phyloP scores from a whole-genome alignment of 2,329 filamentous ascomycete species.

The Sporothrix brunneoviolacea region DNA sequence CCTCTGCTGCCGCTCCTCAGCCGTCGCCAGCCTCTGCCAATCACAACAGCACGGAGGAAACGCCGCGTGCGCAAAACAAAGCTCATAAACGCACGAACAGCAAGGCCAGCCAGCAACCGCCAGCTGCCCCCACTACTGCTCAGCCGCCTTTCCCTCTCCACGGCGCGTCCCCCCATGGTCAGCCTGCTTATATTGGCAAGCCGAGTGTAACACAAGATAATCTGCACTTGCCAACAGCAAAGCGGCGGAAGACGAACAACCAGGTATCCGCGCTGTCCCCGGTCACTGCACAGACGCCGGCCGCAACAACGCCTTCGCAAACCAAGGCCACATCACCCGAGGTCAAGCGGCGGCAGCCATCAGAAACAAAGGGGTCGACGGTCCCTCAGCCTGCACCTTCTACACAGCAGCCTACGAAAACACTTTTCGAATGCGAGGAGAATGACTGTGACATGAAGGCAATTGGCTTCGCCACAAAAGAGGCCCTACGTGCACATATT shows the following conservation, averaged over 20 bases:
- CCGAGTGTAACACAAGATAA: conserved; percentile 46
- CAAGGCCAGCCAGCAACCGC: conserved; percentile 43
- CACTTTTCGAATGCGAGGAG: conserved; percentile 46
- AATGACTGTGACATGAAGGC: conserved; percentile 45
- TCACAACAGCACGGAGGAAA: conserved; percentile 45
- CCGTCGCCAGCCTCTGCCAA: conserved; percentile 30
- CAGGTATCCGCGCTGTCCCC: conserved; percentile 32
- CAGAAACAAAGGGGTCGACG: conserved; percentile 19
- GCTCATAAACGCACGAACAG: conserved; percentile 37
- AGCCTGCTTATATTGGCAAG: conserved; percentile 48
- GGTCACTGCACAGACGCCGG: conserved; percentile 29
- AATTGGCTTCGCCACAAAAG: conserved; percentile 47
- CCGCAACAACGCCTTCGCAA: conserved; percentile 32
- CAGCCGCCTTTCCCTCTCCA: conserved; percentile 53
- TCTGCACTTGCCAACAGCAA: conserved; percentile 47
- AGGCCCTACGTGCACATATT: conserved; percentile 45
- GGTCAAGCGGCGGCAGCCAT: conserved; percentile 29
- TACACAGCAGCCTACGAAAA: conserved; percentile 29
- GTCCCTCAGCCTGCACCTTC: neutral
- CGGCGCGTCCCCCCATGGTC: conserved; percentile 51
- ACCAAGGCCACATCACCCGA: conserved; percentile 44
- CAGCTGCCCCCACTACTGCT: conserved; percentile 50
- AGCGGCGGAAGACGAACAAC: conserved; percentile 46
- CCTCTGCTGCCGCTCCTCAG: neutral
- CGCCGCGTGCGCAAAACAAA: conserved; percentile 42